Conservation (phyloP, 1,139 yeast genomes). For the Taiozyma sp. region DNA sequence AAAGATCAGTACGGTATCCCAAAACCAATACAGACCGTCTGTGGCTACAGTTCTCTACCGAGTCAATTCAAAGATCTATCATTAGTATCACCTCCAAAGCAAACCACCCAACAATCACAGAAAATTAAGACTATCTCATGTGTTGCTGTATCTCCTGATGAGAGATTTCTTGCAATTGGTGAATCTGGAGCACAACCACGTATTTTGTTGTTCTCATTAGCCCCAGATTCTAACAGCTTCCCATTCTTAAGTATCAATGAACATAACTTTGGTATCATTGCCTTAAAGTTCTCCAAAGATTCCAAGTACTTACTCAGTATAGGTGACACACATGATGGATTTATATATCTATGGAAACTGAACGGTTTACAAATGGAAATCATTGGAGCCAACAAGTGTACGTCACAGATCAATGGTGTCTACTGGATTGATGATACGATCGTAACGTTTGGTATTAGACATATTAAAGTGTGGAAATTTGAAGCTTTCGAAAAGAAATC, state of each 20-base stretch:
- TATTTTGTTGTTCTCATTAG: conserved; percentile 53
- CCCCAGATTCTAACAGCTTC: conserved; percentile 37
- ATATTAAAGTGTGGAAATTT: conserved; percentile 56
- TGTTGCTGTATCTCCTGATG: conserved; percentile 51
- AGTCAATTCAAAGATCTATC: conserved; percentile 8
- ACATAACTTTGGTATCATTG: conserved; percentile 59
- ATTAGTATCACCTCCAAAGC: conserved; percentile 20
- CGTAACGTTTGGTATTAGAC: conserved; percentile 55
- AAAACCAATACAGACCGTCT: conserved; percentile 4
- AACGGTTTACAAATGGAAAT: conserved; percentile 22
- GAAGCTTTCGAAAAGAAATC: conserved; percentile 26
- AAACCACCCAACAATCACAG: conserved; percentile 35
- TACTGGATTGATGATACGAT: conserved; percentile 45
- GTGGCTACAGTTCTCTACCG: neutral
- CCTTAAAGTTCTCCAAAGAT: conserved; percentile 54
- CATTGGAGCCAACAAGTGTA: conserved; percentile 54
- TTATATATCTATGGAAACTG: conserved; percentile 54
- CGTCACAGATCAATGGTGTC: conserved; percentile 49
- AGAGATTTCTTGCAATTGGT: conserved; percentile 54
- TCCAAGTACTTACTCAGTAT: conserved; percentile 51
- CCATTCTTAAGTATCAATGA: conserved; percentile 54
- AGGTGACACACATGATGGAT: conserved; percentile 65
- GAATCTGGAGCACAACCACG: conserved; percentile 67
- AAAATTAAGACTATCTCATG: conserved; percentile 51
- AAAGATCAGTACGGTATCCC: conserved; percentile 10